These are phyloP conservation scores for Stephania yunnanensis DNA, from an alignment of 164 flowering plant genomes.

Conservation along the genomic window DNA sequence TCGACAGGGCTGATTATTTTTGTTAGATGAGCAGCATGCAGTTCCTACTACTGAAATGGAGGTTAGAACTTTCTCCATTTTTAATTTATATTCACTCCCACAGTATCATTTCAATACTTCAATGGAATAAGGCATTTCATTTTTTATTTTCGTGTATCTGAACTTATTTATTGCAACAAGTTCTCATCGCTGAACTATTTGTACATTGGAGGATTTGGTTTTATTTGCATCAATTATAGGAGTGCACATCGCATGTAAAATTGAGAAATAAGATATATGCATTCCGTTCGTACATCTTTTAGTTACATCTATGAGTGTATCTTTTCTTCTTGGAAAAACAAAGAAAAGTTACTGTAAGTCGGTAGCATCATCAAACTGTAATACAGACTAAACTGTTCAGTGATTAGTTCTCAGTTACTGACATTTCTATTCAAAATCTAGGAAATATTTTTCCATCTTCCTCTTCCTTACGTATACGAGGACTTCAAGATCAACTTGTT, in stretches of 20 bases:
- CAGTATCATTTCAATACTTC: not conserved
- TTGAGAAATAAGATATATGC: not conserved
- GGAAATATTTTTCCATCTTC: conserved; percentile 70
- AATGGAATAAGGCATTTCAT: not conserved
- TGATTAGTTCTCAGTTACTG: not conserved
- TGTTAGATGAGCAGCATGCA: conserved; percentile 70
- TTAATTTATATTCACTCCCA: not conserved
- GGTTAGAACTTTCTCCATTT: conserved; percentile 41
- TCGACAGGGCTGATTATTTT: conserved; percentile 70
- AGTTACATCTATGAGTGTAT: not conserved
- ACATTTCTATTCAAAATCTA: conserved; percentile 20
- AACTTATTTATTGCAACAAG: not conserved
- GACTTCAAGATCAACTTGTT: conserved; percentile 61
- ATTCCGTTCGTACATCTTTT: not conserved
- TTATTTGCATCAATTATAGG: not conserved
- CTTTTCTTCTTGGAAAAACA: not conserved
- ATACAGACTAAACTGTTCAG: not conserved
- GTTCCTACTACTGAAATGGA: conserved; percentile 47
- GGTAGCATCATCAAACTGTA: not conserved
- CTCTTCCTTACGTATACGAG: conserved; percentile 64
- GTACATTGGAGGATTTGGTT: not conserved
- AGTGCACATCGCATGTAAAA: not conserved
- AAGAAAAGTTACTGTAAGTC: not conserved
- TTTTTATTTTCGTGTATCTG: not conserved
- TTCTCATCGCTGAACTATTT: not conserved